Conservation (phyloP, 2,329 filamentous ascomycete species). For the Penicillium sp. region DNA sequence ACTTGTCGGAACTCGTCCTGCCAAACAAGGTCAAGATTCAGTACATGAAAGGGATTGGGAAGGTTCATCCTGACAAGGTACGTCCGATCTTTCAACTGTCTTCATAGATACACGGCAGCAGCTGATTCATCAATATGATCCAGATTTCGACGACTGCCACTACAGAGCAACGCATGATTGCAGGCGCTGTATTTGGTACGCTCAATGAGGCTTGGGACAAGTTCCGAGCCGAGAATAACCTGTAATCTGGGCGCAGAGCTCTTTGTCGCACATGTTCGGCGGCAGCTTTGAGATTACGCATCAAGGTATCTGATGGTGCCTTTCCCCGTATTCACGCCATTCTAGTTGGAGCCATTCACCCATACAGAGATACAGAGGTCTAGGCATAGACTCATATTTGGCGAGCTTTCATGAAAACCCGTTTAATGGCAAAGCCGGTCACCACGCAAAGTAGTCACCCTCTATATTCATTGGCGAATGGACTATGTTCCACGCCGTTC, state of each 20-base stretch:
- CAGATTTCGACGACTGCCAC: constrained; percentile 59
- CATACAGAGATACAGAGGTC: too few relatives aligned
- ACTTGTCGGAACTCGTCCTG: constrained; percentile 86
- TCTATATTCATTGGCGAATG: too few relatives aligned
- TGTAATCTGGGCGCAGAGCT: constrained; percentile 31
- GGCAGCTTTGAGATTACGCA: background rate
- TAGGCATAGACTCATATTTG: too few relatives aligned
- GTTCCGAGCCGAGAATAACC: constrained; percentile 58
- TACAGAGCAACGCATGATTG: constrained; percentile 62
- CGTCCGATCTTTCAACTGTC: constrained; percentile 27
- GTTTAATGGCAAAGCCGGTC: too few relatives aligned
- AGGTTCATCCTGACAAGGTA: constrained; percentile 98
- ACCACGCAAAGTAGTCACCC: too few relatives aligned
- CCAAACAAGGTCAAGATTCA: constrained; percentile 92
- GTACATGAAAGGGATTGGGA: constrained; percentile 99
- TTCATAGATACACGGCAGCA: background rate
- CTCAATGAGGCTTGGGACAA: constrained; percentile 65
- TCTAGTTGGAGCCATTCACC: too few relatives aligned
- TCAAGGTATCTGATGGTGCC: background rate
- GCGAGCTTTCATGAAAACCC: too few relatives aligned
- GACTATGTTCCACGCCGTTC: too few relatives aligned
- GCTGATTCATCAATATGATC: background rate
- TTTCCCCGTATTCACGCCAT: too few relatives aligned
- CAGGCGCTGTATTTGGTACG: constrained; percentile 58
- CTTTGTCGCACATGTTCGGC: background rate